Conservation (phyloP, 2,329 filamentous ascomycete genomes). For the Sarocladiaceae sp. region DNA sequence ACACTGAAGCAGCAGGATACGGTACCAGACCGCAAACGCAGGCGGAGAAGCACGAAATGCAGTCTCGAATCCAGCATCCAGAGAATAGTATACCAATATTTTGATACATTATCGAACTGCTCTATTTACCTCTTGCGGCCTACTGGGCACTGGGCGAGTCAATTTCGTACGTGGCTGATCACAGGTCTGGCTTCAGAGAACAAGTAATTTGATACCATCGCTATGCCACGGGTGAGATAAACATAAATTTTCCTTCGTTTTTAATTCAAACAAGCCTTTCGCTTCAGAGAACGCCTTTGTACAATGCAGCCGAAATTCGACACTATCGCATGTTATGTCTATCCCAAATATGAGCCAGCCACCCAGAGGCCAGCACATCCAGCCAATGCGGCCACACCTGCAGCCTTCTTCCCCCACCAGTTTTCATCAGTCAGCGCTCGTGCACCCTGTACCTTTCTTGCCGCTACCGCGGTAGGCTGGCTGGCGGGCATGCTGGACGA, state of each 20-base stretch:
- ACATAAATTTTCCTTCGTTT: not conserved
- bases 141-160: no score
- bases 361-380: slow-evolving; percentile 56
- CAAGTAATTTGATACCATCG: no score
- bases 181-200: no score
- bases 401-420: slow-evolving; percentile 60
- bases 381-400: slow-evolving; percentile 56
- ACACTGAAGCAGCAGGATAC: not conserved
- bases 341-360: slow-evolving; percentile 46
- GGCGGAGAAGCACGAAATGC: no score
- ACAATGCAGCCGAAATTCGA: not conserved
- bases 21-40: not conserved
- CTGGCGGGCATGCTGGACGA: slow-evolving; percentile 20
- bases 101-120: no score
- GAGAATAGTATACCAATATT: no score
- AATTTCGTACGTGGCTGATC: no score
- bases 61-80: no score
- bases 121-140: no score
- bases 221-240: no score
- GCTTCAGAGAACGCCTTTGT: slow-evolving; percentile 7
- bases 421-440: slow-evolving; percentile 59
- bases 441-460: slow-evolving; percentile 29
- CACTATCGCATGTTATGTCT: not conserved
- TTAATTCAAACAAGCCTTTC: not conserved
- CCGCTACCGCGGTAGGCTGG: slow-evolving; percentile 18